phyloP scores from a whole-genome alignment of 208 protist species.

The Willaertia magna region DNA sequence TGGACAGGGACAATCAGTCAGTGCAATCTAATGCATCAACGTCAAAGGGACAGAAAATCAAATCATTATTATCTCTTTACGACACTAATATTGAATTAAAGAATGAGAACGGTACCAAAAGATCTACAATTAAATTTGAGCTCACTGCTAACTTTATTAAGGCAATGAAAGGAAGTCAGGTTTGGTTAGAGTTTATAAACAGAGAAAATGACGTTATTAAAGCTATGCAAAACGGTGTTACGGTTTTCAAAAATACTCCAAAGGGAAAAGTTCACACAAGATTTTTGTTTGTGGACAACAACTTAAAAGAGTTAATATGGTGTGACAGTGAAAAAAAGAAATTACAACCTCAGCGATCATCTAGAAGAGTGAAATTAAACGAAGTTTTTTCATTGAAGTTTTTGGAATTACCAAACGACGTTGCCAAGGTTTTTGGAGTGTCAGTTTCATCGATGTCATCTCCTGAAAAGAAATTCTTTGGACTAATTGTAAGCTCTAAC shows the following conservation, averaged over 20 bases:
- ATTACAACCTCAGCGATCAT: not conserved
- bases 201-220: not conserved
- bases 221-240: not conserved
- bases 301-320: not conserved
- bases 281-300: not conserved
- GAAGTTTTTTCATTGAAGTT: not conserved
- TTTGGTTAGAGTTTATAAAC: not conserved
- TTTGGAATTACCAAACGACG: not conserved
- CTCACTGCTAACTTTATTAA: not conserved
- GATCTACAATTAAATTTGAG: not conserved
- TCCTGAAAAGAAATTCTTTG: not conserved
- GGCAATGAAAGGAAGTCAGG: not conserved
- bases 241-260: not conserved
- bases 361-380: not conserved
- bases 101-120: too few relatives aligned
- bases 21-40: too few relatives aligned
- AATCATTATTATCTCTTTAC: too few relatives aligned
- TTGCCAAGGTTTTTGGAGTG: not conserved
- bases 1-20: too few relatives aligned
- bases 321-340: not conserved
- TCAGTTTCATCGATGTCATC: not conserved
- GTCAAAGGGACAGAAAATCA: too few relatives aligned
- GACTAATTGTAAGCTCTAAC: not conserved
- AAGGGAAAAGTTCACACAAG: not conserved
- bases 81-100: too few relatives aligned